Conservation (phyloP, 306 rosid genomes). For the Albizia julibrissin region DNA sequence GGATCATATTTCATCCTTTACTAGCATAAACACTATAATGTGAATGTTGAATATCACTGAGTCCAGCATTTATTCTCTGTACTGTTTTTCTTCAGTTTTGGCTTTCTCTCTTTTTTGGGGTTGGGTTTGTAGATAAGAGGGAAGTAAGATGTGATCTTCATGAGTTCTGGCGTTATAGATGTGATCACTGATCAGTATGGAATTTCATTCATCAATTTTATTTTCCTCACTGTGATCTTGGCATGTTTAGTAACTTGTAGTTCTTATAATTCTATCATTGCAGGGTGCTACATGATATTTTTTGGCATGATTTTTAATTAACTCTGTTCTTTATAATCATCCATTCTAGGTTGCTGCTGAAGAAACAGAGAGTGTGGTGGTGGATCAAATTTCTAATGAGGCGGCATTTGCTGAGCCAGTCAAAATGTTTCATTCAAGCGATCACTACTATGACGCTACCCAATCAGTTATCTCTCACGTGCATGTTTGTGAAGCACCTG, state of each 20-base stretch:
- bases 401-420: conserved; percentile 32
- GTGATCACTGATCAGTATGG: no score
- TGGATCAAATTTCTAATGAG: conserved; percentile 44
- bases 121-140: neutral
- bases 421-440: conserved; percentile 4
- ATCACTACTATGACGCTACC: conserved; percentile 48
- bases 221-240: neutral
- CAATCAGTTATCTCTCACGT: conserved; percentile 45
- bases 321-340: conserved; percentile 25
- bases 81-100: neutral
- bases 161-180: no score
- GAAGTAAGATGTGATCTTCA: no score
- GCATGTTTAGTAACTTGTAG: neutral
- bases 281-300: conserved; percentile 5
- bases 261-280: neutral
- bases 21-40: neutral
- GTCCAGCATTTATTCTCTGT: neutral
- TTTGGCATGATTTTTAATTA: neutral
- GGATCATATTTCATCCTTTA: neutral
- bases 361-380: conserved; percentile 52
- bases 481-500: conserved; percentile 45
- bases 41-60: neutral
- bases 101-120: neutral
- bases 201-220: no score
- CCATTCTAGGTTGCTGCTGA: conserved; percentile 53